phyloP scores from a whole-genome alignment of 352 stramenopile genomes.

The Phytophthora pistaciae region DNA sequence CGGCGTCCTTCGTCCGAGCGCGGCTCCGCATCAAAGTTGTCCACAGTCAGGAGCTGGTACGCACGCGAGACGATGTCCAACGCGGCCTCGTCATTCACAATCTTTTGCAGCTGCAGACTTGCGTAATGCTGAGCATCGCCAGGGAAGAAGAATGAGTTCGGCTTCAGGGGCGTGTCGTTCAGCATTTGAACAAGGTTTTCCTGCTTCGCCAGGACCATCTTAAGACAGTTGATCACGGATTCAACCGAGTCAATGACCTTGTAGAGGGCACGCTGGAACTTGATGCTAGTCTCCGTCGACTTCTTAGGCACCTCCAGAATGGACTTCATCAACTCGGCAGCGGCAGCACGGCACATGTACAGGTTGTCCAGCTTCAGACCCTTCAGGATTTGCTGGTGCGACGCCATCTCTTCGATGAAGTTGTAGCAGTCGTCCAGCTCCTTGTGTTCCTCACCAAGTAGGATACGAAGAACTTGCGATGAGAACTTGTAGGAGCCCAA shows the following conservation, averaged over 20 bases:
- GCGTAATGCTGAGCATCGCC: slow-evolving; percentile 83
- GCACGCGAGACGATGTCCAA: slow-evolving; percentile 85
- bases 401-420: slow-evolving; percentile 86
- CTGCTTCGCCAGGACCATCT: slow-evolving; percentile 85
- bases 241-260: slow-evolving; percentile 87
- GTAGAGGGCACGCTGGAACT: slow-evolving; percentile 87
- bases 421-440: slow-evolving; percentile 85
- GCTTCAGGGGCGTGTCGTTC: slow-evolving; percentile 85
- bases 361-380: slow-evolving; percentile 82
- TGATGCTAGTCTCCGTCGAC: slow-evolving; percentile 78
- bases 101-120: slow-evolving; percentile 76
- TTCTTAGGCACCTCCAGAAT: slow-evolving; percentile 85
- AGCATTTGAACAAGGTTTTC: slow-evolving; percentile 86
- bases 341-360: slow-evolving; percentile 69
- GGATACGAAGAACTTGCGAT: slow-evolving; percentile 78
- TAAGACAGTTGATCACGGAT: slow-evolving; percentile 81
- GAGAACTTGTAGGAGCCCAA: slow-evolving; percentile 91
- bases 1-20: slow-evolving; percentile 84
- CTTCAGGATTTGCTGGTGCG: slow-evolving; percentile 79
- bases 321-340: slow-evolving; percentile 85
- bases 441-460: slow-evolving; percentile 87
- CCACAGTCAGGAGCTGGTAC: slow-evolving; percentile 84
- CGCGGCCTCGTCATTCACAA: slow-evolving; percentile 83
- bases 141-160: slow-evolving; percentile 90
- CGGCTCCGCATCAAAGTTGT: slow-evolving; percentile 88